phyloP scores from a whole-genome alignment of 352 stramenopile genomes.

The Blastocystis hominis region DNA sequence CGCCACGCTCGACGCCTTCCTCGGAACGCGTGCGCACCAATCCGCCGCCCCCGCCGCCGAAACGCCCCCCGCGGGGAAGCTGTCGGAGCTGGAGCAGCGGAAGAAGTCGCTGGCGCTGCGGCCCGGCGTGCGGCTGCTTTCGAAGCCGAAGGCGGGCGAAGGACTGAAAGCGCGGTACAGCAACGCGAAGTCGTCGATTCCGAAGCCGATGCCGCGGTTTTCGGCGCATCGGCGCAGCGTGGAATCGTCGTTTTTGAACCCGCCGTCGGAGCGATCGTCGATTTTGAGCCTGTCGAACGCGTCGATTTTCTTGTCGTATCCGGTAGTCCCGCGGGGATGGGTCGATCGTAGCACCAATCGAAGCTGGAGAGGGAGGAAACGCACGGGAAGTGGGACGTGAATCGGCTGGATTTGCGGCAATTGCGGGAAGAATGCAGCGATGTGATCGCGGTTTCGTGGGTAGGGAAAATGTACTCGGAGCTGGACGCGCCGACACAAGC shows the following conservation, averaged over 20 bases:
- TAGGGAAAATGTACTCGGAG: neutral
- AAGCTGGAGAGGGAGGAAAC: neutral
- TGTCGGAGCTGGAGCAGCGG: neutral
- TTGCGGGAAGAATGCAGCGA: neutral
- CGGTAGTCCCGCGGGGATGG: neutral
- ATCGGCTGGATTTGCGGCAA: neutral
- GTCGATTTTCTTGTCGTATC: constrained; percentile 3
- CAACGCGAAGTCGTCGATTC: constrained; percentile 40
- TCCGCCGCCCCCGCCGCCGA: neutral
- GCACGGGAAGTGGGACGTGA: neutral
- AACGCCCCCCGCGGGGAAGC: neutral
- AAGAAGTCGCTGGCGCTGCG: neutral
- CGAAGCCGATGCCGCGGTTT: constrained; percentile 13
- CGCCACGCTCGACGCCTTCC: neutral
- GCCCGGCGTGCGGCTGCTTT: neutral
- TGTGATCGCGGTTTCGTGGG: neutral
- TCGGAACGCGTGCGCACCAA: neutral
- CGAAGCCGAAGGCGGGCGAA: constrained; percentile 2
- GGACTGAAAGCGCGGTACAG: neutral
- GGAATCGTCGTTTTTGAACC: neutral
- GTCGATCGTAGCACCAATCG: neutral
- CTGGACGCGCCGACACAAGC: neutral
- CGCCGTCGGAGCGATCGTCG: neutral
- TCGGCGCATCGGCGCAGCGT: neutral
- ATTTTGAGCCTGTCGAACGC: neutral